Evolutionary conservation across 2,329 filamentous ascomycete species (phyloP), one percentile per base, ranked within the genome.

Genomic region (Verticillium nonalfalfae): DNA sequence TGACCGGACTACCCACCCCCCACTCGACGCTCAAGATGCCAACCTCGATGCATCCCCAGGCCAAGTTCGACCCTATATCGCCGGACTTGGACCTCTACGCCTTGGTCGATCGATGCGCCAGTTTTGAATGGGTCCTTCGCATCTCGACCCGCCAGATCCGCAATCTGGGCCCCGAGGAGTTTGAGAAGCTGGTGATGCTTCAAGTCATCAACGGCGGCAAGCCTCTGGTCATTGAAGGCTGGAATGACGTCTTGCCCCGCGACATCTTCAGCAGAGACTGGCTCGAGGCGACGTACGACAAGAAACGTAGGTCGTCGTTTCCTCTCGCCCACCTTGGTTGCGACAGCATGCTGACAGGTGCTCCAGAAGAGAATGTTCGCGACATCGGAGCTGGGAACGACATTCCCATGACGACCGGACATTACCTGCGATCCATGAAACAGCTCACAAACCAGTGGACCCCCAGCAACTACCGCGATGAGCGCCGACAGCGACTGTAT

Each of bases 201-300:
- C 90, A 96, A 74, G 93, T 98, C 15, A 88, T 97, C 59, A 81
- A 89, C 57, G 89, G 88, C 33, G 95, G 95, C 2, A 93, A 92
- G 67, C 95, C 95, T 2, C 79, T 99, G 7, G 90, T 98, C 11
- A 90, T 99, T 60, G 92, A 96, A 70, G 92, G 92, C 18, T 98
- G 95, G 81, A 85, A 96, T 64, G 79, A 86, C 39, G 81, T 85
- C 35, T 76, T 97, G 52, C 90, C 95, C 59, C 84, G 85, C 54
- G 85, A 86, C 76, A 85, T 96, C 0, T 98, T 98, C 74, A 91
- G 87, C 52, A 80, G 83, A 7, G 81, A 86, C 61, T 99, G 94
- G 93, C 79, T 99, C 39, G 87, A 90, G 70, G 81, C 85, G 60
- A 90, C 90, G 38, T 87, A 91, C 71, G 88, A 92, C 66, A 89